These are phyloP conservation scores for Ramichloridium luteum DNA, from an alignment of 2,329 filamentous ascomycete genomes.

Conservation along the genomic window DNA sequence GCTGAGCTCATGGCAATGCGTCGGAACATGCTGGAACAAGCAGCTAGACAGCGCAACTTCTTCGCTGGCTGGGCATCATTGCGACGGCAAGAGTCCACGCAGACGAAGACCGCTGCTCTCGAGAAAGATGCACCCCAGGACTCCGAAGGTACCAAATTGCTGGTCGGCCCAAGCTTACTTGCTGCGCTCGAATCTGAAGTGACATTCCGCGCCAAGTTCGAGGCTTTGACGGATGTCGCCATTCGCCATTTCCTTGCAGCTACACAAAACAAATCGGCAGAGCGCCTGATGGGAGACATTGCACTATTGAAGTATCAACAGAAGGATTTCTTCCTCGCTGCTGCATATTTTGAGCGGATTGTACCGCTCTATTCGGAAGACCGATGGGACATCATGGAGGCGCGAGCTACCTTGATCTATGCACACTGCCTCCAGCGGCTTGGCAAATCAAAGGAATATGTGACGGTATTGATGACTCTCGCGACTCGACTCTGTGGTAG, in stretches of 20 bases:
- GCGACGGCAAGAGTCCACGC: slow-evolving; percentile 13
- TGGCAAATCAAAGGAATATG: slow-evolving; percentile 64
- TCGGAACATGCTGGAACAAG: slow-evolving; percentile 62
- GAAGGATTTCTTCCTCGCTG: slow-evolving; percentile 63
- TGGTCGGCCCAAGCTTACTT: slow-evolving; percentile 19
- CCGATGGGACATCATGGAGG: slow-evolving; percentile 68
- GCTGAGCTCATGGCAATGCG: slow-evolving; percentile 74
- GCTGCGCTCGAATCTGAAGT: slow-evolving; percentile 26
- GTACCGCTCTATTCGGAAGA: slow-evolving; percentile 66
- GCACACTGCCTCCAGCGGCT: slow-evolving; percentile 68
- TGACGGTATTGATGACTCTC: too few relatives aligned
- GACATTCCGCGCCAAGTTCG: slow-evolving; percentile 30
- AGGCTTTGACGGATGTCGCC: slow-evolving; percentile 68
- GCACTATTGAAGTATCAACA: slow-evolving; percentile 61
- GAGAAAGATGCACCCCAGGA: slow-evolving; percentile 17
- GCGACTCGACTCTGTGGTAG: too few relatives aligned
- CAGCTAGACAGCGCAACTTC: slow-evolving; percentile 64
- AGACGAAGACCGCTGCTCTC: slow-evolving; percentile 28
- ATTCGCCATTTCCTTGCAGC: slow-evolving; percentile 73
- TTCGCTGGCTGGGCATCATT: slow-evolving; percentile 55
- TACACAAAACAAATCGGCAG: slow-evolving; percentile 62
- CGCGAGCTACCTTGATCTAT: slow-evolving; percentile 78
- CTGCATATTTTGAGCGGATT: slow-evolving; percentile 64
- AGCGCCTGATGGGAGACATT: slow-evolving; percentile 70
- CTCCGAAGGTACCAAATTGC: slow-evolving; percentile 2